phyloP scores from a whole-genome alignment of 768 basidiomycete genomes.

The Chlorophyllum brunneum region DNA sequence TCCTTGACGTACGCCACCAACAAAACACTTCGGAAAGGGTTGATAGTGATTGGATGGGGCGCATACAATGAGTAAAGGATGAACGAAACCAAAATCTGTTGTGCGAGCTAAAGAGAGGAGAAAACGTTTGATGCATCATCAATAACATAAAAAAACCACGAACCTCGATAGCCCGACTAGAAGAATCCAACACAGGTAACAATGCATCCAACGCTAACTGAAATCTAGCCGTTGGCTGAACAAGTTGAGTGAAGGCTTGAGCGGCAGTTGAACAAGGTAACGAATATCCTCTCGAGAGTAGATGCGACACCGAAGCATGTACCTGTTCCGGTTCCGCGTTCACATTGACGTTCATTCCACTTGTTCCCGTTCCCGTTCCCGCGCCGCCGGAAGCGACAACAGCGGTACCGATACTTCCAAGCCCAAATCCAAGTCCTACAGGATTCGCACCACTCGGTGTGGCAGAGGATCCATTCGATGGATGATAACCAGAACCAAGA shows the following conservation, averaged over 20 bases:
- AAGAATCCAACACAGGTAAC: conserved; percentile 63
- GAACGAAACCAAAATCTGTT: conserved; percentile 75
- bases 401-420: too few relatives aligned
- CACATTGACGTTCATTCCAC: not conserved
- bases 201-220: conserved; percentile 82
- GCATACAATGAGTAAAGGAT: conserved; percentile 78
- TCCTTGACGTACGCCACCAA: conserved; percentile 66
- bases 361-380: not conserved
- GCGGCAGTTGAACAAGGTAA: conserved; percentile 77
- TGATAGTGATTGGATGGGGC: conserved; percentile 74
- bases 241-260: conserved; percentile 70
- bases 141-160: conserved; percentile 10
- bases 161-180: conserved; percentile 50
- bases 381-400: too few relatives aligned
- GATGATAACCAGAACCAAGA: too few relatives aligned
- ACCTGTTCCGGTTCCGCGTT: conserved; percentile 39
- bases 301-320: conserved; percentile 61
- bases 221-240: conserved; percentile 73
- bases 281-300: conserved; percentile 61
- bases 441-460: too few relatives aligned
- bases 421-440: too few relatives aligned
- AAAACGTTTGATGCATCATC: not conserved
- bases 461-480: too few relatives aligned
- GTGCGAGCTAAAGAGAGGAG: conserved; percentile 49
- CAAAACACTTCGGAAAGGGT: conserved; percentile 77